A percentile compares a stretch with the other conserved stretches of the same genome.
Conservation (phyloP, 768 basidiomycete species). For the Hemileccinum impolitum region DNA sequence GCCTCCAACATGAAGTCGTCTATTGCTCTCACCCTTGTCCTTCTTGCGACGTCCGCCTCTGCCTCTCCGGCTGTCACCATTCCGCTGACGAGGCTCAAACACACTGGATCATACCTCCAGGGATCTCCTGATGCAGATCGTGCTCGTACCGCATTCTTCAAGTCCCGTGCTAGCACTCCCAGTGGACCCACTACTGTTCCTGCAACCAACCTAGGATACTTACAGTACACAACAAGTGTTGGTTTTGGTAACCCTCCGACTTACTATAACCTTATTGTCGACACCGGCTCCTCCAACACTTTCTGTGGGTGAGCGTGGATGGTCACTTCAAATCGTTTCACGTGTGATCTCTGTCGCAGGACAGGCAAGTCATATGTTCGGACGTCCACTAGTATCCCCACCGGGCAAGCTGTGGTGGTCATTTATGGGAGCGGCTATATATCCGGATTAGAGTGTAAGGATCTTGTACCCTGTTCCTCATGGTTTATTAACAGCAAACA, state of each 20-base stretch:
- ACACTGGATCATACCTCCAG: conserved; percentile 9
- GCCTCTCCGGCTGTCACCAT: conserved; percentile 1
- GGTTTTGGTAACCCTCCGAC: conserved; percentile 23
- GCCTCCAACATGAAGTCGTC: conserved; percentile 5
- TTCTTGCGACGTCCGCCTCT: conserved; percentile 5
- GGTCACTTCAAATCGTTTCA: background rate
- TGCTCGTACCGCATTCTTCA: conserved; percentile 6
- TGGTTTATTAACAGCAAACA: background rate
- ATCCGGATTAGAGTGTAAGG: conserved; percentile 34
- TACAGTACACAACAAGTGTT: conserved; percentile 16
- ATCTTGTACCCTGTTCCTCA: background rate
- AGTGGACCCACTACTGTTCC: conserved; percentile 4
- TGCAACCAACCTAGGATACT: conserved; percentile 4
- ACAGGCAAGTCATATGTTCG: conserved; percentile 11
- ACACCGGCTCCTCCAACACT: conserved; percentile 29
- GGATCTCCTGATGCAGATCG: conserved; percentile 10
- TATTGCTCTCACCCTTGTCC: background rate
- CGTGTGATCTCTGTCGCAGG: conserved; percentile 1
- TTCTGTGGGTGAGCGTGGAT: conserved; percentile 12
- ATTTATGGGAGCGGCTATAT: conserved; percentile 11
- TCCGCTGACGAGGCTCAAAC: conserved; percentile 4
- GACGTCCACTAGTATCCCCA: conserved; percentile 18
- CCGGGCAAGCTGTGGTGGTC: conserved; percentile 9
- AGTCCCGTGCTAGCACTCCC: background rate
- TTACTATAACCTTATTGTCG: conserved; percentile 24